Evolutionary conservation across 192 early-diverging fungal genomes (phyloP), one percentile per base, ranked within the genome.

Genomic region (Coemansia sp.): DNA sequence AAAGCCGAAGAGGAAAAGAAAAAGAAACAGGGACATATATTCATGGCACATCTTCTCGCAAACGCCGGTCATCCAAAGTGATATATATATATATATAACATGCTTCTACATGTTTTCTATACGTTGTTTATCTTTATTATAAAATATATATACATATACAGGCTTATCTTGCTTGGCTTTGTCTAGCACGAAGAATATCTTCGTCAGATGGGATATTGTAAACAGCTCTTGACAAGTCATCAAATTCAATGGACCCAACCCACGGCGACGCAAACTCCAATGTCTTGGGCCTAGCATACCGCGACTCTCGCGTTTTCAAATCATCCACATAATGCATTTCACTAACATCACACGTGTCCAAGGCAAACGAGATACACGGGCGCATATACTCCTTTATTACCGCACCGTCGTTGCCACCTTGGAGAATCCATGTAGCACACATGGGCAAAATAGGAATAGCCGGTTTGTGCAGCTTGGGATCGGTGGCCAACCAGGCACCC

Each of bases 221-320:
- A 3, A 78, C 73, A 4, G 81, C 81, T 8, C 68, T 57, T 2
- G 81, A 70, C 15, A 83, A 33, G 32, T 83, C 81, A 53, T 83
- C 81, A 53, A 83, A 72, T 55, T 83, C 81, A 0, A 83, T 77
- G 12, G 75, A 75, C 8, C 81, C 81, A 4, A 83, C 75, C 81
- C 81, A 83, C 15, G 81, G 73, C 58, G 81, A 83, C 12, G 81
- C 69, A 66, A 64, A 66, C 34, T 72, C 70, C 14, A 64, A 28
- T 18, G 48, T 20, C 33, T 33, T 52, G 8, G 45, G 45, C 45
- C 4, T 48, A 15, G 54, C 20, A 22, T 32, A 43, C 20, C 22
- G 71, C 52, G 77, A 65, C 22, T 74, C 57, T 37, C 69, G 81
- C 0, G 75, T 54, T 41, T 66, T 74, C 34, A 83, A 72, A 32